Conservation (phyloP, 2,329 filamentous ascomycete species). For the Xylaria sp. region DNA sequence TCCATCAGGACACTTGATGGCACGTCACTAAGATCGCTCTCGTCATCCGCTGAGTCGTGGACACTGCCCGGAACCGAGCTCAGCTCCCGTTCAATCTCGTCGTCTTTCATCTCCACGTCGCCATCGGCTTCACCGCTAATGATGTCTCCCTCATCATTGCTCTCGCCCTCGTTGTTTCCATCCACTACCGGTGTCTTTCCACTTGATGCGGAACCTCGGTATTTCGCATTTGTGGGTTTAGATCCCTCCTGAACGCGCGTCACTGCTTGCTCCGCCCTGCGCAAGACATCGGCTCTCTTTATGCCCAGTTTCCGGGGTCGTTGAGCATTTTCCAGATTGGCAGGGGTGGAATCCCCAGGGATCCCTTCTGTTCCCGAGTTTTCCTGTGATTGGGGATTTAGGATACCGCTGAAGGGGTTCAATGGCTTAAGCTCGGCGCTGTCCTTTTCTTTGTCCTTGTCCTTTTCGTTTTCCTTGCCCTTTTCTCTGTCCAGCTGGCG, state of each 20-base stretch:
- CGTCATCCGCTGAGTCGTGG: constrained; percentile 62
- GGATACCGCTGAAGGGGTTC: constrained; percentile 38
- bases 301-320: constrained; percentile 43
- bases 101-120: constrained; percentile 43
- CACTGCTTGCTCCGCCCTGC: constrained; percentile 57
- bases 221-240: constrained; percentile 41
- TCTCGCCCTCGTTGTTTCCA: constrained; percentile 24
- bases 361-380: constrained; percentile 33
- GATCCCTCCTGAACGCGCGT: constrained; percentile 45
- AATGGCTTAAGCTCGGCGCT: constrained; percentile 33
- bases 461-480: too few relatives aligned
- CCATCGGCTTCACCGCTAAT: constrained; percentile 28
- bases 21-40: constrained; percentile 65
- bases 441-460: constrained; percentile 15
- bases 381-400: constrained; percentile 39
- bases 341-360: constrained; percentile 32
- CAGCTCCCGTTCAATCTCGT: constrained; percentile 33
- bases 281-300: constrained; percentile 52
- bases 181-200: constrained; percentile 39
- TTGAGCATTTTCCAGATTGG: constrained; percentile 35
- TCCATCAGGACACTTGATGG: constrained; percentile 41
- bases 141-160: constrained; percentile 33
- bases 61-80: constrained; percentile 55
- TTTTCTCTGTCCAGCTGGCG: constrained; percentile 25
- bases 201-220: constrained; percentile 49